These are phyloP conservation scores for Penicillium turbatum DNA, from an alignment of 495 filamentous ascomycete species.

Conservation along the genomic window DNA sequence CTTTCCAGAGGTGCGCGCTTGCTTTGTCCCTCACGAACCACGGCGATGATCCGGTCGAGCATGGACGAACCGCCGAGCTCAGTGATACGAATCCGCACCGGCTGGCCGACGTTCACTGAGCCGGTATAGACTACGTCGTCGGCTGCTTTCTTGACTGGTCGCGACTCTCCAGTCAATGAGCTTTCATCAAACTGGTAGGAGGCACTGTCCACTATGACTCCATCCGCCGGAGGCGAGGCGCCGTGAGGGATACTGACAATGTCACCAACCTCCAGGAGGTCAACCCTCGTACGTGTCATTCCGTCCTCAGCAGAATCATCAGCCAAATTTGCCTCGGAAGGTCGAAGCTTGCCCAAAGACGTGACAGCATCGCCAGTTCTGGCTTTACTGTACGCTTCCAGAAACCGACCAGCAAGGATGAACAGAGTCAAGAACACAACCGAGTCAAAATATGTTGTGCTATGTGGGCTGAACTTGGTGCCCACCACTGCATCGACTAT, in stretches of 20 bases:
- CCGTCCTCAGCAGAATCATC: constrained; percentile 14
- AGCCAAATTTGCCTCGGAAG: constrained; percentile 67
- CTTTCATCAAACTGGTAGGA: constrained; percentile 79
- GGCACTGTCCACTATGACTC: constrained; percentile 56
- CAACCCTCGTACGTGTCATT: constrained; percentile 53
- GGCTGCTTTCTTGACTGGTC: constrained; percentile 61
- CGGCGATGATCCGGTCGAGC: constrained; percentile 86
- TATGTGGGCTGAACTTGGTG: constrained; percentile 36
- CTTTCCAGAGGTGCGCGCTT: constrained; percentile 82
- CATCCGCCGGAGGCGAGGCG: constrained; percentile 81
- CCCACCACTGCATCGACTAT: constrained; percentile 57
- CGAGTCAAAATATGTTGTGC: constrained; percentile 83
- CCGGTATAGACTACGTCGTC: constrained; percentile 79
- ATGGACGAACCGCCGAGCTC: constrained; percentile 74
- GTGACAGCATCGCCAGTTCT: constrained; percentile 87
- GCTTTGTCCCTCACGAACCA: constrained; percentile 88
- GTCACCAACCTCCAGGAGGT: constrained; percentile 81
- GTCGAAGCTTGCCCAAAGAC: constrained; percentile 71
- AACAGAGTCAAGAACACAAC: constrained; percentile 94
- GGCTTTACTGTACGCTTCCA: constrained; percentile 91
- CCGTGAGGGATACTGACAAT: constrained; percentile 72
- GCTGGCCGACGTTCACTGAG: constrained; percentile 74
- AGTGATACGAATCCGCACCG: constrained; percentile 66
- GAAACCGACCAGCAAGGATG: constrained; percentile 70
- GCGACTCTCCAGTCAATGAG: constrained; percentile 85